These are phyloP conservation scores for Truncatella angustata DNA, from an alignment of 2,329 filamentous ascomycete genomes.

Conservation along the genomic window DNA sequence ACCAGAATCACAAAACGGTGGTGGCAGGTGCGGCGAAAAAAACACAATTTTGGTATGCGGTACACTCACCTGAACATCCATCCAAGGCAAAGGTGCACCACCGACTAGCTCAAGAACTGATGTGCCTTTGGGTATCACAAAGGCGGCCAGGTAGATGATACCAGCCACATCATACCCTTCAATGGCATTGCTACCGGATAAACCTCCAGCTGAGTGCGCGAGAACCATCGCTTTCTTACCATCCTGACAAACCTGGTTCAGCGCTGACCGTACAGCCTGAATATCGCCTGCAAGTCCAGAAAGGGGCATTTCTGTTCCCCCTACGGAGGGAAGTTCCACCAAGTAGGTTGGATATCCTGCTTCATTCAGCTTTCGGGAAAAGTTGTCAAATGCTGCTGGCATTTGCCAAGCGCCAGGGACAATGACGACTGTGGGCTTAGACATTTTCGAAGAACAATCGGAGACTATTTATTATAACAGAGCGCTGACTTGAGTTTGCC, in stretches of 20 bases:
- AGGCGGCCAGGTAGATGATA: slow-evolving; percentile 10
- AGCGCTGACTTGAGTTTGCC: too few species aligned
- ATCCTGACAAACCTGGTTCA: neutral
- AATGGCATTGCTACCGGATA: slow-evolving; percentile 10
- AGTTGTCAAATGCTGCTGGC: neutral
- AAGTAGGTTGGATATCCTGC: slow-evolving; percentile 6
- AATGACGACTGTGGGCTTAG: slow-evolving; percentile 10
- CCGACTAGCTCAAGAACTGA: slow-evolving; percentile 14
- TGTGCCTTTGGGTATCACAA: slow-evolving; percentile 10
- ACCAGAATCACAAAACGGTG: too few species aligned
- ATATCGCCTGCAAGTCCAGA: slow-evolving; percentile 9
- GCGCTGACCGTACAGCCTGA: slow-evolving; percentile 7
- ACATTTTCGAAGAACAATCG: too few species aligned
- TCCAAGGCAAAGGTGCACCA: slow-evolving; percentile 14
- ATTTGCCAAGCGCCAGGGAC: slow-evolving; percentile 12
- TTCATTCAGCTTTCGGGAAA: neutral
- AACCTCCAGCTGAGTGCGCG: slow-evolving; percentile 9
- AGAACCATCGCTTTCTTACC: slow-evolving; percentile 5
- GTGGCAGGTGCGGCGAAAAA: neutral
- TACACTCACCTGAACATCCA: slow-evolving; percentile 12
- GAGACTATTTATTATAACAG: too few species aligned
- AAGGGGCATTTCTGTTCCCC: slow-evolving; percentile 6
- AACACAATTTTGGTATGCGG: neutral
- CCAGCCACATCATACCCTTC: slow-evolving; percentile 4
- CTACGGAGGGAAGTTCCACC: slow-evolving; percentile 6